These are phyloP conservation scores for Dionaea muscipula DNA, from an alignment of 179 eudicot species.

Conservation along the genomic window DNA sequence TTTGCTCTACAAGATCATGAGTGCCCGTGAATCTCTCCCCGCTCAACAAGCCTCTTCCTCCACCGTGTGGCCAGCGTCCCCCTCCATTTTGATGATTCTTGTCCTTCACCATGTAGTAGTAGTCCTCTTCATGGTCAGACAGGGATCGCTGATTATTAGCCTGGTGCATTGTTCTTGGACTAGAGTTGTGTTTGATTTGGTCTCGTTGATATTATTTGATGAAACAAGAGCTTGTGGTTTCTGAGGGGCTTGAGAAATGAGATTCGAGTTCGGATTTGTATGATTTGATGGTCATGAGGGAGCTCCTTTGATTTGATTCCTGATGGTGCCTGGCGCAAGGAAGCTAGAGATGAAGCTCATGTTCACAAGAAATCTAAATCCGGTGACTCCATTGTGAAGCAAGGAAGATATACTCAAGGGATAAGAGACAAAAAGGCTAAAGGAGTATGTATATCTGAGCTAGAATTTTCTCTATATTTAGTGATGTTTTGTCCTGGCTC, in stretches of 20 bases:
- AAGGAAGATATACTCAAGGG: conserved; percentile 4
- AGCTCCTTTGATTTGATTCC: not conserved
- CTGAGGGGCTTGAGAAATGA: not conserved
- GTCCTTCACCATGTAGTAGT: conserved; percentile 2
- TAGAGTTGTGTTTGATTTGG: not conserved
- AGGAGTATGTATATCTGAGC: no score
- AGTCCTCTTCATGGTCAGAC: conserved; percentile 1
- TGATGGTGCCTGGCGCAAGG: not conserved
- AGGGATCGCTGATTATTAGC: not conserved
- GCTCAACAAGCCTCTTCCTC: not conserved
- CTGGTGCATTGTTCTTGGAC: not conserved
- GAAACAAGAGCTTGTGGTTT: not conserved
- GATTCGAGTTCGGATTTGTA: not conserved
- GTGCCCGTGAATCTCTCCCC: conserved; percentile 8
- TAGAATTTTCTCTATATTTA: not conserved
- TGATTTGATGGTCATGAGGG: no score
- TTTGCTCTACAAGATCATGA: conserved; percentile 32
- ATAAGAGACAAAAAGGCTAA: not conserved
- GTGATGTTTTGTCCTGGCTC: not conserved
- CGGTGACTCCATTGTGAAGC: conserved; percentile 3
- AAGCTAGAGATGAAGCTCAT: not conserved
- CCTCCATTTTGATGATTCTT: no score
- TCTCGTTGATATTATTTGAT: not conserved
- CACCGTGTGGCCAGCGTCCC: not conserved
- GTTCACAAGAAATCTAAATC: not conserved